A percentile compares a stretch with the other conserved stretches of the same genome.
Conservation (phyloP, 2,329 filamentous ascomycete genomes). For the Immersiporthe knoxdaviesiana region DNA sequence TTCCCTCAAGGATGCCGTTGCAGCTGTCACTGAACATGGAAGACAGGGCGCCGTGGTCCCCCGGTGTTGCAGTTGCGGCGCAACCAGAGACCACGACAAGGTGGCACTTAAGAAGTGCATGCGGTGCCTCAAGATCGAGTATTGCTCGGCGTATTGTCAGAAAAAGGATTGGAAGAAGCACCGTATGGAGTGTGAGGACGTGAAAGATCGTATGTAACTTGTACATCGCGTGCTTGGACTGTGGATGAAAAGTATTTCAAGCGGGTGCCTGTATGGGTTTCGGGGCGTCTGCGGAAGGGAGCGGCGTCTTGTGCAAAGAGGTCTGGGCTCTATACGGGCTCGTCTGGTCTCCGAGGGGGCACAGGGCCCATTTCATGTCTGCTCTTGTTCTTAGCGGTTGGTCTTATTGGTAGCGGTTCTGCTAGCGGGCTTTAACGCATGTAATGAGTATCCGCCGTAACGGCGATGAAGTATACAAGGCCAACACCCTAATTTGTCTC, state of each 20-base stretch:
- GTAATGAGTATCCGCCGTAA: too few species aligned
- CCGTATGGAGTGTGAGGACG: slow-evolving; percentile 44
- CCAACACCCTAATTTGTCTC: too few species aligned
- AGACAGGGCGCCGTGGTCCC: not conserved
- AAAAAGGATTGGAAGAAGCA: slow-evolving; percentile 59
- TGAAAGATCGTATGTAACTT: not conserved
- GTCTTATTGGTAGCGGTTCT: too few species aligned
- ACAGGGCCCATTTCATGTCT: too few species aligned
- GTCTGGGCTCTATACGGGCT: not conserved
- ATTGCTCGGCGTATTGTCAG: slow-evolving; percentile 59
- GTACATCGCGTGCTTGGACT: slow-evolving; percentile 63
- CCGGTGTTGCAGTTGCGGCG: slow-evolving; percentile 44
- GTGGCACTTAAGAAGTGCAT: slow-evolving; percentile 47
- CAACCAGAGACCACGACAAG: slow-evolving; percentile 36
- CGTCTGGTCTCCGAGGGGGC: too few species aligned
- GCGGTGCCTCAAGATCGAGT: slow-evolving; percentile 49
- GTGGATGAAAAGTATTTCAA: not conserved
- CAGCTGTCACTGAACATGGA: not conserved
- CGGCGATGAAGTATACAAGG: too few species aligned
- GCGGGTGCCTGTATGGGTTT: not conserved
- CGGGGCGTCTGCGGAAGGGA: too few species aligned
- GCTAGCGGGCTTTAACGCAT: too few species aligned
- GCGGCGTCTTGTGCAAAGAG: too few species aligned
- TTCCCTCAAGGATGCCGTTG: not conserved
- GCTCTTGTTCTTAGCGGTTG: too few species aligned